Conservation (phyloP, 208 protist species). For the Wallacemonas sp. region DNA sequence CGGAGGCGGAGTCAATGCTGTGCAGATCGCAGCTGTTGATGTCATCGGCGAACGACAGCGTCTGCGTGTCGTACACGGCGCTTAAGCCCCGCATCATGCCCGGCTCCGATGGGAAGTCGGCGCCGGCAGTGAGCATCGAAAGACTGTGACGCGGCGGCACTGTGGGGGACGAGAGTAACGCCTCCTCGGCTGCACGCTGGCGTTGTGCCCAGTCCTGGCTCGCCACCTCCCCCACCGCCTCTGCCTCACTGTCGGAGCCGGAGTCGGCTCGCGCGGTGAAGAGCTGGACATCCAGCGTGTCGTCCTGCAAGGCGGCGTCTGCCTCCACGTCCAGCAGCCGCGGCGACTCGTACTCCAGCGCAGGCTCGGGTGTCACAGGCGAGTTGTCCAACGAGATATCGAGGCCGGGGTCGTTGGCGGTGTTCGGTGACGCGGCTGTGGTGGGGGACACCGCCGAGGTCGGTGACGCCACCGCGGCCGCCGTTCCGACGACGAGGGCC, state of each 20-base stretch:
- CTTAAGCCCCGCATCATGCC: neutral
- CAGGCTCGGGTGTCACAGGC: no score
- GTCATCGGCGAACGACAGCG: neutral
- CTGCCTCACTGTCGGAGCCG: neutral
- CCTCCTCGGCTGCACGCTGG: neutral
- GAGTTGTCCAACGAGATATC: neutral
- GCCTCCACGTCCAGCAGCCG: neutral
- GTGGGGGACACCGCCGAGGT: neutral
- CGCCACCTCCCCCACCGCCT: neutral
- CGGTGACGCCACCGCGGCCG: neutral
- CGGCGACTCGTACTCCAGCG: constrained; percentile 1
- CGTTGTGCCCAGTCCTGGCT: no score
- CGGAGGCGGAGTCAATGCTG: constrained; percentile 10
- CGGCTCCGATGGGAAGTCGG: neutral
- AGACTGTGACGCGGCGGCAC: neutral
- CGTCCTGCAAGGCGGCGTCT: neutral
- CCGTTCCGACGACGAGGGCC: neutral
- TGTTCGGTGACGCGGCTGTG: neutral
- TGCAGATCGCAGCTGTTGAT: constrained; percentile 5
- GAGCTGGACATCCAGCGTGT: neutral
- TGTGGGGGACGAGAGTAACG: neutral
- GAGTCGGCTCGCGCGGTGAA: constrained; percentile 1
- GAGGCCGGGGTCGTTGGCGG: neutral
- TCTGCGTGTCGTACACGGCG: neutral
- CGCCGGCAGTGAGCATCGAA: neutral